phyloP scores from a whole-genome alignment of 495 filamentous ascomycete genomes.

The Hyaloscypha finlandica region DNA sequence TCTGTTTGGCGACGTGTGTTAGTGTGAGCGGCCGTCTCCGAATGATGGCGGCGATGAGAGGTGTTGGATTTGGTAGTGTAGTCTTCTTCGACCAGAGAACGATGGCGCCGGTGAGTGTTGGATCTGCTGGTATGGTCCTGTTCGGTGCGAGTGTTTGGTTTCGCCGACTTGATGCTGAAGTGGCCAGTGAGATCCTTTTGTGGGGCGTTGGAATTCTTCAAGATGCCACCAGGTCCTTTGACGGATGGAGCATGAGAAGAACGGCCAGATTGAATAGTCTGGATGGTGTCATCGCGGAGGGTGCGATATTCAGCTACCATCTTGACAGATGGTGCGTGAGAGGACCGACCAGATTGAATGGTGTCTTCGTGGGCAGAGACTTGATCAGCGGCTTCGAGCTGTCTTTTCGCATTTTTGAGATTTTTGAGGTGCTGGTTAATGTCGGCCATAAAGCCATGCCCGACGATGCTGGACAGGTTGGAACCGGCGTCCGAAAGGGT shows the following conservation, averaged over 20 bases:
- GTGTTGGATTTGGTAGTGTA: conserved; percentile 19
- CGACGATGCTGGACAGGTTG: not conserved
- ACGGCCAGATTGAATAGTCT: not conserved
- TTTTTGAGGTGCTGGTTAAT: not conserved
- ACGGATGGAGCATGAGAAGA: conserved; percentile 3
- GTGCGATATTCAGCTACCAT: not conserved
- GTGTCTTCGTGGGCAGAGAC: not conserved
- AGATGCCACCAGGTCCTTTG: not conserved
- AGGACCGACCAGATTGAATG: not conserved
- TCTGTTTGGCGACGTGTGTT: not conserved
- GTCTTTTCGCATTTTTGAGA: not conserved
- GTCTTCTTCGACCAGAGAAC: conserved; percentile 7
- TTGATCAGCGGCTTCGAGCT: not conserved
- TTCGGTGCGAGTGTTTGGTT: not conserved
- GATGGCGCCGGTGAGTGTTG: conserved; percentile 23
- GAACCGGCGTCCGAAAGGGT: not conserved
- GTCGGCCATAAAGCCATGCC: not conserved
- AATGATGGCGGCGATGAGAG: conserved; percentile 44
- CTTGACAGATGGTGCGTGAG: not conserved
- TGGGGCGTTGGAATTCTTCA: conserved; percentile 6
- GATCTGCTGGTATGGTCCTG: not conserved
- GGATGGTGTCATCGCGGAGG: not conserved
- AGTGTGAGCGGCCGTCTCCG: conserved; percentile 39
- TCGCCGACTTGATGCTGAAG: conserved; percentile 42
- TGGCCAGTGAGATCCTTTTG: conserved; percentile 39